phyloP scores from a whole-genome alignment of 108 stramenopile species.

The Stephanodiscus triporus region DNA sequence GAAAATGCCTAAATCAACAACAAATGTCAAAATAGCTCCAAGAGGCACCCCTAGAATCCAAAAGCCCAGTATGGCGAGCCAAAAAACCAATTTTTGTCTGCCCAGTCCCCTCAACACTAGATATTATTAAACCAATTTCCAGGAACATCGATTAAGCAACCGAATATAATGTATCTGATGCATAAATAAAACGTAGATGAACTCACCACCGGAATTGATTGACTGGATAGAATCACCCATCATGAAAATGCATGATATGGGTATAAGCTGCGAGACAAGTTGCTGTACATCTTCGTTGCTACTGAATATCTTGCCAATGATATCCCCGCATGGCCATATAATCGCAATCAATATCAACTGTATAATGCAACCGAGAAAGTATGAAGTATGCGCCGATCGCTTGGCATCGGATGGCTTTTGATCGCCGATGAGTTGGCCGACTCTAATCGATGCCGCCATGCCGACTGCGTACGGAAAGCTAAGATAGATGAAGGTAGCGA shows the following conservation, averaged over 20 bases:
- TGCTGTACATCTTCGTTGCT: conserved; percentile 41
- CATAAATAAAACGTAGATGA: too few relatives aligned
- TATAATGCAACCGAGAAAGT: conserved; percentile 1
- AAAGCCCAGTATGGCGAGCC: conserved; percentile 43
- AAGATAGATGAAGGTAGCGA: conserved; percentile 43
- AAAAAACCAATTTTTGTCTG: conserved; percentile 32
- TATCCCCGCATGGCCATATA: conserved; percentile 18
- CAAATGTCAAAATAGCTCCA: conserved; percentile 43
- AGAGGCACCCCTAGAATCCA: conserved; percentile 40
- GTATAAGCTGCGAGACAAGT: conserved; percentile 36
- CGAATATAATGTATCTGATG: too few relatives aligned
- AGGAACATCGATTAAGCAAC: too few relatives aligned
- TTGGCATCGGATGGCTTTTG: conserved; percentile 20
- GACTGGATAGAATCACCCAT: conserved; percentile 46
- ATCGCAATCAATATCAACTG: conserved; percentile 20
- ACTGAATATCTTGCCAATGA: conserved; percentile 36
- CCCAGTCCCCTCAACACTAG: conserved; percentile 26
- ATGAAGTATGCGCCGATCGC: conserved; percentile 31
- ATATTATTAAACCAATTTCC: neutral
- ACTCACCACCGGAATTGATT: neutral
- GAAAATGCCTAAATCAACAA: conserved; percentile 20
- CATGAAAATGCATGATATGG: conserved; percentile 49
- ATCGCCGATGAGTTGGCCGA: conserved; percentile 52
- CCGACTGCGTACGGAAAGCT: conserved; percentile 52
- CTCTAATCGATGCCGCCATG: conserved; percentile 50